phyloP scores from a whole-genome alignment of 768 basidiomycete species.

The Lentinus tigrinus region DNA sequence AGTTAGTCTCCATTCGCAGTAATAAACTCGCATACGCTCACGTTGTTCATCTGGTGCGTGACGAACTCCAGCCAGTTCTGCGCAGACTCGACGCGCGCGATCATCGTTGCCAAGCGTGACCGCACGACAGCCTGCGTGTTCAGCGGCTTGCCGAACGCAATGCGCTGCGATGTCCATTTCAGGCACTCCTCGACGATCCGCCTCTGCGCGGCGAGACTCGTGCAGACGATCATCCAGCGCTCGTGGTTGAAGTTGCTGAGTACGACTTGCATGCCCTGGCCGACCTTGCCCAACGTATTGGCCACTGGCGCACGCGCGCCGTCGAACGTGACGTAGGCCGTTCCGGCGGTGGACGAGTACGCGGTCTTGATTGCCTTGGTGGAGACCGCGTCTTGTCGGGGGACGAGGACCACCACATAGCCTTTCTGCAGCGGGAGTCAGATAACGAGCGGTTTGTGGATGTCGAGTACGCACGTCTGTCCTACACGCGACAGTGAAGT shows the following conservation, averaged over 20 bases:
- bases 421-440: slow-evolving; percentile 45
- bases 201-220: slow-evolving; percentile 73
- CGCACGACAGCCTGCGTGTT: slow-evolving; percentile 84
- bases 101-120: slow-evolving; percentile 85
- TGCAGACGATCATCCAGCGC: slow-evolving; percentile 81
- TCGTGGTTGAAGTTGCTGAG: slow-evolving; percentile 89
- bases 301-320: slow-evolving; percentile 78
- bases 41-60: slow-evolving; percentile 91
- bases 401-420: slow-evolving; percentile 74
- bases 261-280: slow-evolving; percentile 80
- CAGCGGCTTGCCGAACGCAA: slow-evolving; percentile 88
- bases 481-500: slow-evolving; percentile 77
- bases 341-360: slow-evolving; percentile 91
- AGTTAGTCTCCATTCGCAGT: background rate
- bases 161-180: slow-evolving; percentile 90
- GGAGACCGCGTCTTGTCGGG: slow-evolving; percentile 67
- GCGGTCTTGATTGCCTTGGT: slow-evolving; percentile 92
- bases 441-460: background rate
- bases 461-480: slow-evolving; percentile 49
- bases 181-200: slow-evolving; percentile 86
- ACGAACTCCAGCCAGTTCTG: slow-evolving; percentile 90
- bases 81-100: slow-evolving; percentile 79
- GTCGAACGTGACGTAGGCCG: slow-evolving; percentile 81
- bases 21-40: slow-evolving; percentile 33
- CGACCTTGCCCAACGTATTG: slow-evolving; percentile 85